phyloP scores from a whole-genome alignment of 225 moss, liverwort and hornwort genomes.

The Sphagnum contortum region DNA sequence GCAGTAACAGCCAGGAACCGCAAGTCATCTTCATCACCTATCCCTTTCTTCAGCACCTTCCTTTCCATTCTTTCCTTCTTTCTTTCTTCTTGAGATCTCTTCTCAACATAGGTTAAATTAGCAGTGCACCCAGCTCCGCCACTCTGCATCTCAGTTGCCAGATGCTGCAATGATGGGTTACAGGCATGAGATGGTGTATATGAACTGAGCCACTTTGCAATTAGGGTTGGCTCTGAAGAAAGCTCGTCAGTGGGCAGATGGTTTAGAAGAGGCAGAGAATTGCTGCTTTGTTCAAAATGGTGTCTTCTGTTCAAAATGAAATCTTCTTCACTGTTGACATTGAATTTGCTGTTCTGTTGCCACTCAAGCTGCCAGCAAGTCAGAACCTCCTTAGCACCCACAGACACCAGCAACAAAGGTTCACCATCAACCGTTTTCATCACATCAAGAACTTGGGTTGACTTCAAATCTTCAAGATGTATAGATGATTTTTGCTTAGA shows the following conservation, averaged over 20 bases:
- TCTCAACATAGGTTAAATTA: not conserved
- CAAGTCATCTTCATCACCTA: constrained; percentile 52
- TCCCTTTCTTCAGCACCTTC: constrained; percentile 17
- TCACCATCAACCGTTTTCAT: constrained; percentile 6
- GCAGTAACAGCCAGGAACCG: constrained; percentile 81
- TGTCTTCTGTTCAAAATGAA: too few relatives aligned
- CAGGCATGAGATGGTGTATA: constrained; percentile 23
- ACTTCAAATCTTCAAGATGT: too few relatives aligned
- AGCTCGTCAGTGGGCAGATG: too few relatives aligned
- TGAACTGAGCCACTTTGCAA: constrained; percentile 45
- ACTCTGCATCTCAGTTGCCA: constrained; percentile 13
- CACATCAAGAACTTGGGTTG: too few relatives aligned
- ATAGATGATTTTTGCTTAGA: too few relatives aligned
- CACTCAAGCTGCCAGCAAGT: constrained; percentile 90
- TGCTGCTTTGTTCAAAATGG: too few relatives aligned
- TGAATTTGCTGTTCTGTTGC: constrained; percentile 13
- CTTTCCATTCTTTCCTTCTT: constrained; percentile 11
- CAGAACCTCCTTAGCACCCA: constrained; percentile 86
- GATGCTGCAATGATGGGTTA: not conserved
- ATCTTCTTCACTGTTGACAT: too few relatives aligned
- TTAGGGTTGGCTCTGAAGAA: too few relatives aligned
- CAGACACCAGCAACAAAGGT: constrained; percentile 63
- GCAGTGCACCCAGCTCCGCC: constrained; percentile 5
- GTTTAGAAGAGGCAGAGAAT: too few relatives aligned
- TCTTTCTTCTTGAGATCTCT: constrained; percentile 1